These are phyloP conservation scores for Russula emetica DNA, from an alignment of 768 basidiomycete genomes.

Conservation along the genomic window DNA sequence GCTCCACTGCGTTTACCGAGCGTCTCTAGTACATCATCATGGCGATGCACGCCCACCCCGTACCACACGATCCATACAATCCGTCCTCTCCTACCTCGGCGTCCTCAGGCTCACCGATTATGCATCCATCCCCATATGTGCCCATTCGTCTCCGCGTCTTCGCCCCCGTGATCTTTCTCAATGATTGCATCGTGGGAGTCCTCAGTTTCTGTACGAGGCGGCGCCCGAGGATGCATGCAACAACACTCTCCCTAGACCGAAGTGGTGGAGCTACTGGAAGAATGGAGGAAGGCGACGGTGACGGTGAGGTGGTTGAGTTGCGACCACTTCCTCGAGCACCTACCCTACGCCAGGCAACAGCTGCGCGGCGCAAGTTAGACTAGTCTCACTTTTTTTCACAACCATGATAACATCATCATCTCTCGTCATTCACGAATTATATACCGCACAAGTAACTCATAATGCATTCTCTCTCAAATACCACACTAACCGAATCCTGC, in stretches of 20 bases:
- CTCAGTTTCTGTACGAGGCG: slow-evolving; percentile 49
- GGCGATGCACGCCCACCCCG: slow-evolving; percentile 71
- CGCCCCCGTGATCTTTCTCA: slow-evolving; percentile 64
- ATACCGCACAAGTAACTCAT: not conserved
- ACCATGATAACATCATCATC: too few relatives aligned
- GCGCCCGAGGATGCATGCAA: slow-evolving; percentile 18
- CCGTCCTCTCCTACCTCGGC: slow-evolving; percentile 36
- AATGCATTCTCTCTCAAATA: not conserved
- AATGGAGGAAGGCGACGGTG: slow-evolving; percentile 61
- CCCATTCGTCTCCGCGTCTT: slow-evolving; percentile 81
- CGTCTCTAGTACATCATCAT: slow-evolving; percentile 71
- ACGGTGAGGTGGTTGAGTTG: slow-evolving; percentile 34
- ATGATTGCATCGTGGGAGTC: slow-evolving; percentile 61
- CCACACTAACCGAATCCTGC: slow-evolving; percentile 70
- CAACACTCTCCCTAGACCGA: slow-evolving; percentile 26
- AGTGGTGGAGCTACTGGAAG: slow-evolving; percentile 51
- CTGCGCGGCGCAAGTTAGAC: slow-evolving; percentile 20
- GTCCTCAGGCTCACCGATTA: slow-evolving; percentile 32
- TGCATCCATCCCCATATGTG: slow-evolving; percentile 70
- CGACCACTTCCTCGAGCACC: slow-evolving; percentile 21
- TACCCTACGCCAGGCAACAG: slow-evolving; percentile 16
- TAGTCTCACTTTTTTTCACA: not conserved
- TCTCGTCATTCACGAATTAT: not conserved
- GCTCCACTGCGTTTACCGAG: slow-evolving; percentile 1
- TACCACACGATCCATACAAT: slow-evolving; percentile 73